Percentiles rank a stretch among this genome's conserved stretches.
These are phyloP conservation scores for Pseudogymnoascus sp. DNA, from an alignment of 2,329 filamentous ascomycete genomes.

Conservation along the genomic window DNA sequence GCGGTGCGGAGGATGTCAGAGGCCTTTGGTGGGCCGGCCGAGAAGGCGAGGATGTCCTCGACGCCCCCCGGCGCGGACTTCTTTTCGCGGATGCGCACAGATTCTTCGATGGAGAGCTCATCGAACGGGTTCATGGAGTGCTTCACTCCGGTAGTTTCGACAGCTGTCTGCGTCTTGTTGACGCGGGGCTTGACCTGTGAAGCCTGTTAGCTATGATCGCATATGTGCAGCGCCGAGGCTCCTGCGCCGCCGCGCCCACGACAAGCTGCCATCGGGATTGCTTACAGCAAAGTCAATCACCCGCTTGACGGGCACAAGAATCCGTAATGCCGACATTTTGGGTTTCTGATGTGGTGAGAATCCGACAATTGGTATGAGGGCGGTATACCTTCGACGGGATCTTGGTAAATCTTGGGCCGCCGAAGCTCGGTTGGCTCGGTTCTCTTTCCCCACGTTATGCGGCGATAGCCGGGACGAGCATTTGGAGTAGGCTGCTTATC, in stretches of 20 bases:
- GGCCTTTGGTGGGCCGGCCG: conserved; percentile 79
- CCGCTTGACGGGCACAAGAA: conserved; percentile 74
- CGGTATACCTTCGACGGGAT: conserved; percentile 9
- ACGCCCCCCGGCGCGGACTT: conserved; percentile 65
- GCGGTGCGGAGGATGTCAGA: conserved; percentile 86
- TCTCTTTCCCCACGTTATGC: conserved; percentile 10
- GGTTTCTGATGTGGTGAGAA: conserved; percentile 16
- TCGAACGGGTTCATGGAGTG: conserved; percentile 99
- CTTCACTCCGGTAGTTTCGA: conserved; percentile 89
- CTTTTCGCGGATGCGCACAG: conserved; percentile 87
- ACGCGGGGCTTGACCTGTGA: conserved; percentile 58
- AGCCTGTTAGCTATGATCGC: background rate
- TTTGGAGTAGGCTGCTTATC: background rate
- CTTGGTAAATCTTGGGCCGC: conserved; percentile 8
- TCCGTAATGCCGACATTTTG: conserved; percentile 57
- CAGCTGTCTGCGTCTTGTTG: conserved; percentile 68
- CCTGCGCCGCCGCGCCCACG: background rate
- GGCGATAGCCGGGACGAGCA: conserved; percentile 8
- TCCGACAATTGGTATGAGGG: conserved; percentile 18
- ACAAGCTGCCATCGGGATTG: conserved; percentile 16
- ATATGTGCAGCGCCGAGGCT: background rate
- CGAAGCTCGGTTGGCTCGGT: conserved; percentile 9
- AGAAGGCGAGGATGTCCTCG: conserved; percentile 84
- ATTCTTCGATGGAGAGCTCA: conserved; percentile 95
- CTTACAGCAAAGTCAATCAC: conserved; percentile 80